Base-by-base conservation (phyloP, 164 flowering plant genomes). In the Stephania cephalantha region DNA sequence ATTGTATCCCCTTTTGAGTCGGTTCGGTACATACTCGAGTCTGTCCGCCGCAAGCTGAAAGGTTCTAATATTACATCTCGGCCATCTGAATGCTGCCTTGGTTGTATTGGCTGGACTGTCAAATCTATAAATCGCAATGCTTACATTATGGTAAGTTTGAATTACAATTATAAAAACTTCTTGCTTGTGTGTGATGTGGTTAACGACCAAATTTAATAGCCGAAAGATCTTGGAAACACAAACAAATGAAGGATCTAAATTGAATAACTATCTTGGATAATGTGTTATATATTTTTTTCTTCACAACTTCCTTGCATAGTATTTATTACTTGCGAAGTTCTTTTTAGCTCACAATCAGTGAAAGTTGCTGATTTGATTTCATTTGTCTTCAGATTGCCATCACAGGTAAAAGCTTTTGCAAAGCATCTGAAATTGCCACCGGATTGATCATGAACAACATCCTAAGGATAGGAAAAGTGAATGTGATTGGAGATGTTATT, bases 401-500 rank as follows among this genome's bases (percentile, higher is more conserved):
- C 64, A 93, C 92, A 0, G 99, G 99, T 29, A 90, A 95, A 84
- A 89, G 97, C 61, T 93, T 95, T 84, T 93, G 87, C 76, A 86
- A 80, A 78, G 88, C 99, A 35, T 95, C 99, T 67, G 85, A 87
- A 74, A 87, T 91, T 31, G 97, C 99, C 73, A 93, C 99, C 15
- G 93, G 89, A 6, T 77, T 95, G 80, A 93, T 95, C 80, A 87
- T 91, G 76, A 92, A 86, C 77, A 93, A 95, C 80, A 93, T 95
- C 55, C 88, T 92, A 46, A 88, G 94, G 48, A 93, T 95, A 25
- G 98, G 98, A 72, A 87, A 84, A 84, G 95, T 95, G 73, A 95
- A 95, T 81, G 96, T 93, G 63, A 92, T 93, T 29, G 99, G 99
- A 76, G 99, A 95, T 79, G 91, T 95, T 30, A 90, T 95, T 77